Evolutionary conservation across 1,284 basidiomycete genomes (phyloP).

Genomic region (Irpex sp.): DNA sequence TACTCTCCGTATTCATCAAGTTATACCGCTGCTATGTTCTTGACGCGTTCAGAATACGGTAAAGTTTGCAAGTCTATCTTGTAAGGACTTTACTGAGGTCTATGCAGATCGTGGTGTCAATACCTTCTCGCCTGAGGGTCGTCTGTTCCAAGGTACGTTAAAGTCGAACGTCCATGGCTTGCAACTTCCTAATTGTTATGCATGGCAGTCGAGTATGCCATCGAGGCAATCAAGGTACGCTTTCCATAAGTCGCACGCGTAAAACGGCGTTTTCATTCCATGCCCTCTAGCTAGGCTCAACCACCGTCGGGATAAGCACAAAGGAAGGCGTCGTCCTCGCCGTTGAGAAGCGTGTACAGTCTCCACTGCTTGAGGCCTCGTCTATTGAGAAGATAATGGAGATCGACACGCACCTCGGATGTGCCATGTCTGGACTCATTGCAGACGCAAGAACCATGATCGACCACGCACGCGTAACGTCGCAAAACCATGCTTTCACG

Average conservation of each 20-base stretch:
- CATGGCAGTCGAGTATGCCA: slow-evolving; percentile 91
- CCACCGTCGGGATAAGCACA: slow-evolving; percentile 91
- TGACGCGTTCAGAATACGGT: slow-evolving; percentile 94
- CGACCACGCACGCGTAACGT: slow-evolving; percentile 97
- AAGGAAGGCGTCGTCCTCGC: slow-evolving; percentile 89
- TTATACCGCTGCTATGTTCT: slow-evolving; percentile 57
- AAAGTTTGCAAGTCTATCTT: slow-evolving; percentile 2
- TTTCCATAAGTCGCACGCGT: background rate
- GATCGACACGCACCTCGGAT: slow-evolving; percentile 94
- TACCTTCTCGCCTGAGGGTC: slow-evolving; percentile 98
- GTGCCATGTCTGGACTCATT: slow-evolving; percentile 97
- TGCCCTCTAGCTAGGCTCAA: slow-evolving; percentile 83
- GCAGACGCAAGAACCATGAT: slow-evolving; percentile 99
- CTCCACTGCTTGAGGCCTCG: slow-evolving; percentile 90
- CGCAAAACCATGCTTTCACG: slow-evolving; percentile 95
- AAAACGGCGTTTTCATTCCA: background rate
- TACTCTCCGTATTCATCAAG: background rate
- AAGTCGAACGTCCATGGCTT: background rate
- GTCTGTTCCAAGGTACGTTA: slow-evolving; percentile 80
- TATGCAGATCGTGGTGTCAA: slow-evolving; percentile 90
- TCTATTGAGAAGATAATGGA: slow-evolving; percentile 99
- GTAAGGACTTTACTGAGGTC: background rate
- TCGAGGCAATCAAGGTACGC: slow-evolving; percentile 93
- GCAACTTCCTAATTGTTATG: background rate
- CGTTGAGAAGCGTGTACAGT: slow-evolving; percentile 98